Evolutionary conservation across 2,329 filamentous ascomycete species (phyloP).

Genomic region (Alternaria sp.): DNA sequence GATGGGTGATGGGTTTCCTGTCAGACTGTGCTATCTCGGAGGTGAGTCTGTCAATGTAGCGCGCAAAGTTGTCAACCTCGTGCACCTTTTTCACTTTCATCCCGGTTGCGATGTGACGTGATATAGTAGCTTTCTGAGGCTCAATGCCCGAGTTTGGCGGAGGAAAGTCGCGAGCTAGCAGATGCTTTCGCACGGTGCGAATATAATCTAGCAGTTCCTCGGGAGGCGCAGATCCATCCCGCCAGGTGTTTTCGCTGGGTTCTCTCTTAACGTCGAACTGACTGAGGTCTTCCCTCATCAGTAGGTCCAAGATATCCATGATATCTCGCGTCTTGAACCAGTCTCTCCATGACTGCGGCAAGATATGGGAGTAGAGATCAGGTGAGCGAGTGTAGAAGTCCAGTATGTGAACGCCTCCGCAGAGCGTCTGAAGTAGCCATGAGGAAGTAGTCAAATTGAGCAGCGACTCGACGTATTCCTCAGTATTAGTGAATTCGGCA

Average conservation of each 20-base stretch:
- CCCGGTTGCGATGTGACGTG: constrained; percentile 77
- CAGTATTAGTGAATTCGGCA: constrained; percentile 70
- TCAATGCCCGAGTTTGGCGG: constrained; percentile 27
- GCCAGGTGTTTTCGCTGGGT: constrained; percentile 43
- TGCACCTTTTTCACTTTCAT: constrained; percentile 98
- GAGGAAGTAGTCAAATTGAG: constrained; percentile 77
- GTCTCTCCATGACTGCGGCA: constrained; percentile 80
- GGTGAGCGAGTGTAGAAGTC: constrained; percentile 92
- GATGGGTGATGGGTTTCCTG: constrained; percentile 70
- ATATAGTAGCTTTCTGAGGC: constrained; percentile 62
- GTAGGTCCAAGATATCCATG: constrained; percentile 77
- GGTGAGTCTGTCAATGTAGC: constrained; percentile 75
- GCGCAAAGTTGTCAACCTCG: constrained; percentile 90
- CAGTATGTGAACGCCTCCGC: constrained; percentile 94
- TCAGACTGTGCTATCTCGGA: constrained; percentile 52
- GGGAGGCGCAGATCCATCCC: constrained; percentile 54
- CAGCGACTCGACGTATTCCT: constrained; percentile 80
- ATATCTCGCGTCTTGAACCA: constrained; percentile 77
- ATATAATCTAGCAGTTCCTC: constrained; percentile 74
- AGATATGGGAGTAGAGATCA: constrained; percentile 77
- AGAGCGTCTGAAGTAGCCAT: constrained; percentile 83
- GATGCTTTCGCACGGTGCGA: constrained; percentile 70
- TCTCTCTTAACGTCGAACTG: constrained; percentile 28
- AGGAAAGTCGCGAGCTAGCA: constrained; percentile 68
- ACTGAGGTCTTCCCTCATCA: constrained; percentile 78